These are phyloP conservation scores for Wickerhamomyces hampshirensis DNA, from an alignment of 805 yeast genomes.

Conservation along the genomic window DNA sequence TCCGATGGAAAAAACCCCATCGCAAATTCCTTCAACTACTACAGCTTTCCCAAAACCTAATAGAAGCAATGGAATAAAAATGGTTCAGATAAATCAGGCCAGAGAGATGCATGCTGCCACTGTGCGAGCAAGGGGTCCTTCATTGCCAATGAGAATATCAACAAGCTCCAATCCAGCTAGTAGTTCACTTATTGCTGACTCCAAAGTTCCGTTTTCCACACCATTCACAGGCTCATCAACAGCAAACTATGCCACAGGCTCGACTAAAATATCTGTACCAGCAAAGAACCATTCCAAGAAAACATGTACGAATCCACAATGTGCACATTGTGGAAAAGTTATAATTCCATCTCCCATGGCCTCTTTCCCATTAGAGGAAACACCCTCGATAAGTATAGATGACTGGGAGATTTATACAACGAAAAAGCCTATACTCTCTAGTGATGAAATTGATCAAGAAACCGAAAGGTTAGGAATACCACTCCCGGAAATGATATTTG, in stretches of 20 bases:
- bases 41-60: no score
- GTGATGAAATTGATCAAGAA: conserved; percentile 67
- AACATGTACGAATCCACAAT: conserved; percentile 37
- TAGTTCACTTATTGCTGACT: conserved; percentile 1
- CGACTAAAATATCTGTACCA: conserved; percentile 32
- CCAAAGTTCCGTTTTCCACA: not conserved
- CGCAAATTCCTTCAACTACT: no score
- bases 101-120: conserved; percentile 52
- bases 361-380: conserved; percentile 54
- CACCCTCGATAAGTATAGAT: conserved; percentile 63
- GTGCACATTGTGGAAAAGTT: conserved; percentile 64
- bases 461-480: conserved; percentile 63
- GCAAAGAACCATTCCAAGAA: conserved; percentile 34
- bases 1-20: no score
- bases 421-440: conserved; percentile 71
- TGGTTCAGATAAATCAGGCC: conserved; percentile 55
- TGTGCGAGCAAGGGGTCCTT: conserved; percentile 29
- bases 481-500: conserved; percentile 96
- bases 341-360: conserved; percentile 77
- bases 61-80: conserved; percentile 38
- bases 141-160: conserved; percentile 8
- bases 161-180: no score
- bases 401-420: conserved; percentile 75
- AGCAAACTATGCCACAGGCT: conserved; percentile 2
- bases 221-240: not conserved